phyloP scores from a whole-genome alignment of 805 yeast species.

The Wickerhamiella qilinensis region DNA sequence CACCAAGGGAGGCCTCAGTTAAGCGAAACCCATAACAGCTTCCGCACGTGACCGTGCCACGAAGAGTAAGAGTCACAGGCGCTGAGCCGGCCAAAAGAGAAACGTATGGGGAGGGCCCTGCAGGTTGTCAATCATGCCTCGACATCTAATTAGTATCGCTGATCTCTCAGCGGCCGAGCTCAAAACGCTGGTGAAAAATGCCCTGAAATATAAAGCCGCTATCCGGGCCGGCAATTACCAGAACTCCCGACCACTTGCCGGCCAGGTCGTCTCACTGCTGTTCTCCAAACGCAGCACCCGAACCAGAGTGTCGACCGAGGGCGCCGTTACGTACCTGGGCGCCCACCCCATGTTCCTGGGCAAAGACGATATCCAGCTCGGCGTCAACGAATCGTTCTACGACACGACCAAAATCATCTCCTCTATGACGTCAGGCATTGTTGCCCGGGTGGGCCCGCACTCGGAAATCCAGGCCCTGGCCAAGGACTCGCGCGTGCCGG shows the following conservation, averaged over 20 bases:
- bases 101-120: too few species aligned
- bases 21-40: too few species aligned
- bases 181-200: conserved; percentile 52
- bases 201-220: conserved; percentile 42
- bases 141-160: conserved; percentile 65
- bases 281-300: conserved; percentile 90
- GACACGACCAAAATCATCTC: conserved; percentile 83
- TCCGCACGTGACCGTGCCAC: too few species aligned
- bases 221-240: conserved; percentile 28
- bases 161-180: conserved; percentile 66
- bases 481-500: conserved; percentile 70
- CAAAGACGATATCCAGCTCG: conserved; percentile 89
- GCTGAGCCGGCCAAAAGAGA: too few species aligned
- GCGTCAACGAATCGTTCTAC: conserved; percentile 80
- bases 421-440: conserved; percentile 91
- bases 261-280: conserved; percentile 67
- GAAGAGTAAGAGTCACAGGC: too few species aligned
- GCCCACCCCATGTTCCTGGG: conserved; percentile 96
- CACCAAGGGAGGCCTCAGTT: too few species aligned
- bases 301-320: conserved; percentile 87
- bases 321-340: conserved; percentile 84
- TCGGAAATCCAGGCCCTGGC: conserved; percentile 66
- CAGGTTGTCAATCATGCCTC: too few species aligned
- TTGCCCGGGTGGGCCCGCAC: conserved; percentile 88
- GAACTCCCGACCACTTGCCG: conserved; percentile 48